phyloP scores from a whole-genome alignment of 2,329 filamentous ascomycete genomes.

The Xylariaceae sp. region DNA sequence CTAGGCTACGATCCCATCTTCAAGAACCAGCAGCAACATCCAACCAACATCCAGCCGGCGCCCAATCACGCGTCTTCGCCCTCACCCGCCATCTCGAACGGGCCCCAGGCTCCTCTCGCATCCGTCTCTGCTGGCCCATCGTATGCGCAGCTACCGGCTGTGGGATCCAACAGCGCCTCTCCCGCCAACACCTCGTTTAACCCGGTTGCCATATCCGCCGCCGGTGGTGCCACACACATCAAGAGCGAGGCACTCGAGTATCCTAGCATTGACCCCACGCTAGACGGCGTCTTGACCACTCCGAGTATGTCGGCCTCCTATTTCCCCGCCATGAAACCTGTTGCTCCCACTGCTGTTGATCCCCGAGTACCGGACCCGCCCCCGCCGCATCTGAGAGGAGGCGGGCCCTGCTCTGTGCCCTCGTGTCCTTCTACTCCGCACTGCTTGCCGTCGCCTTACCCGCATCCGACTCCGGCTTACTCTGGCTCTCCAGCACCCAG shows the following conservation, averaged over 20 bases:
- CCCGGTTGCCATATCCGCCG: conserved; percentile 25
- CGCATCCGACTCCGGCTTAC: conserved; percentile 34
- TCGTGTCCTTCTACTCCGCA: conserved; percentile 20
- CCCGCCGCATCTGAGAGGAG: conserved; percentile 45
- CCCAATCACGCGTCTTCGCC: conserved; percentile 38
- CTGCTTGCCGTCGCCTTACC: conserved; percentile 18
- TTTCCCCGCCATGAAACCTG: conserved; percentile 21
- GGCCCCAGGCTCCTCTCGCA: conserved; percentile 14
- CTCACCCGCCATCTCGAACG: conserved; percentile 19
- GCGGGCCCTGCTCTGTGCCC: conserved; percentile 34
- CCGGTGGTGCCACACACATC: conserved; percentile 24
- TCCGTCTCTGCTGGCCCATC: conserved; percentile 17
- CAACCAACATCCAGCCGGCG: conserved; percentile 65
- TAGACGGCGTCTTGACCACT: conserved; percentile 39
- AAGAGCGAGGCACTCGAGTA: conserved; percentile 46
- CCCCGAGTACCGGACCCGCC: conserved; percentile 27
- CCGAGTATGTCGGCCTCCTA: conserved; percentile 29
- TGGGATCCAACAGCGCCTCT: conserved; percentile 18
- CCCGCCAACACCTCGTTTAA: conserved; percentile 19
- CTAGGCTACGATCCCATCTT: conserved; percentile 83
- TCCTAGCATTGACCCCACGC: conserved; percentile 58
- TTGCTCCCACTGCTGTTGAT: conserved; percentile 18
- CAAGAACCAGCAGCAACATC: conserved; percentile 51
- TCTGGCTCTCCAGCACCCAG: conserved; percentile 45
- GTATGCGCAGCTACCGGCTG: conserved; percentile 20